Base-by-base conservation (phyloP, 129 eudicot genomes). In the Tanacetum coccineum region DNA sequence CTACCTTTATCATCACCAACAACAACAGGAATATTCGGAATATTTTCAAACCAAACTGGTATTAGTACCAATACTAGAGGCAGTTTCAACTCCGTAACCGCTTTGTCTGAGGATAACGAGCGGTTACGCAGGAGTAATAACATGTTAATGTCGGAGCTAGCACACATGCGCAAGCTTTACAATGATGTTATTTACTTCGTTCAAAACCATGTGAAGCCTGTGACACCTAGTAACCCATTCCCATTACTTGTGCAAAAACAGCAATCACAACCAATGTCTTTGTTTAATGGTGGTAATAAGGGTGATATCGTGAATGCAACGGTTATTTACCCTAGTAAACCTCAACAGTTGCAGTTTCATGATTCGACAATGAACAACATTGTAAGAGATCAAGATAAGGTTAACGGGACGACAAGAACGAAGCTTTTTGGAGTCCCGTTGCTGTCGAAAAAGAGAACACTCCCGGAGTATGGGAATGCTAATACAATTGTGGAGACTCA, bases 141-240 rank as follows among this genome's bases (percentile, higher is more conserved):
- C 45, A 85, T 92, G 98, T 68, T 92, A 0, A 68, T 88, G 86
- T 85, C 98, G 6, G 98, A 92, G 54, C 72, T 92, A 0, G 86
- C 93, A 22, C 98, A 92, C 73, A 92, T 92, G 98, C 79, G 87
- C 70, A 88, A 86, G 63, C 83, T 92, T 7, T 92, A 92, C 80
- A 86, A 88, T 20, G 98, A 92, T 80, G 91, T 92, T 49, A 92
- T 92, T 13, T 92, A 88, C 73, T 92, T 85, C 58, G 95, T 92
- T 47, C 96, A 92, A 66, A 92, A 92, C 66, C 98, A 92, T 75
- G 96, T 92, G 45, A 88, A 88, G 59, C 96, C 96, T 0, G 95
- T 83, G 56, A 68, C 91, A 18, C 87, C 85, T 3, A 87, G 87
- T 67, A 81, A 75, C 59, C 25, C 82, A 25, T 85, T 25, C 25